Conservation (phyloP, 495 filamentous ascomycete species). For the Hypoxylon trugodes region DNA sequence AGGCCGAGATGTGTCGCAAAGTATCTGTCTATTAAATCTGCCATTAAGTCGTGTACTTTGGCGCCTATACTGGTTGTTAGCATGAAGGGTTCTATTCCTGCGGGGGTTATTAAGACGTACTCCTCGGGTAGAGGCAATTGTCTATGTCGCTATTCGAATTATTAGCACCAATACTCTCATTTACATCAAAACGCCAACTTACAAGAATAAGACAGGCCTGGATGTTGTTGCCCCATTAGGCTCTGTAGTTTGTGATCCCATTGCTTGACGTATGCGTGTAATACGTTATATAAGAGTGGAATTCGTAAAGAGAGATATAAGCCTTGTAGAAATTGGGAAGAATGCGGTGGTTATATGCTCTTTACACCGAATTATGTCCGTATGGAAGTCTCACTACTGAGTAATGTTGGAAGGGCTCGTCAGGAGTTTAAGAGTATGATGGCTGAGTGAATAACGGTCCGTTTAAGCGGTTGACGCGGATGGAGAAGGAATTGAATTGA, state of each 20-base stretch:
- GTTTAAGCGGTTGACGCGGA: conserved; percentile 9
- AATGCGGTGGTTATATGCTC: too few relatives aligned
- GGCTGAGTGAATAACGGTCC: background rate
- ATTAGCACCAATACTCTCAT: background rate
- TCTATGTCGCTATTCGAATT: conserved; percentile 78
- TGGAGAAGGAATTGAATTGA: background rate
- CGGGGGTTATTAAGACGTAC: conserved; percentile 47
- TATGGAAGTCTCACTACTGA: background rate
- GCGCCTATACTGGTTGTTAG: conserved; percentile 55
- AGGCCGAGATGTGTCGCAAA: conserved; percentile 82
- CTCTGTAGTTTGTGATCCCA: conserved; percentile 37
- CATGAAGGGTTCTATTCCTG: background rate
- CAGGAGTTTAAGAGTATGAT: background rate
- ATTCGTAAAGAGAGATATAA: background rate
- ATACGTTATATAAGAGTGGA: background rate
- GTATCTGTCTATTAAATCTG: conserved; percentile 79
- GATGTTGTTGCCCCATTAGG: conserved; percentile 28
- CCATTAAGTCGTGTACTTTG: conserved; percentile 79
- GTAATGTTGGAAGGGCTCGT: background rate
- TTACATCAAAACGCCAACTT: conserved; percentile 16
- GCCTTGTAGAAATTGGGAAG: background rate
- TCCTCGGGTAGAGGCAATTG: conserved; percentile 85
- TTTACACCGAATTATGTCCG: background rate
- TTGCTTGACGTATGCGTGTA: conserved; percentile 1
- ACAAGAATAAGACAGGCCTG: conserved; percentile 59